phyloP scores from a whole-genome alignment of 768 basidiomycete genomes.

The Naematelia aurantialba region DNA sequence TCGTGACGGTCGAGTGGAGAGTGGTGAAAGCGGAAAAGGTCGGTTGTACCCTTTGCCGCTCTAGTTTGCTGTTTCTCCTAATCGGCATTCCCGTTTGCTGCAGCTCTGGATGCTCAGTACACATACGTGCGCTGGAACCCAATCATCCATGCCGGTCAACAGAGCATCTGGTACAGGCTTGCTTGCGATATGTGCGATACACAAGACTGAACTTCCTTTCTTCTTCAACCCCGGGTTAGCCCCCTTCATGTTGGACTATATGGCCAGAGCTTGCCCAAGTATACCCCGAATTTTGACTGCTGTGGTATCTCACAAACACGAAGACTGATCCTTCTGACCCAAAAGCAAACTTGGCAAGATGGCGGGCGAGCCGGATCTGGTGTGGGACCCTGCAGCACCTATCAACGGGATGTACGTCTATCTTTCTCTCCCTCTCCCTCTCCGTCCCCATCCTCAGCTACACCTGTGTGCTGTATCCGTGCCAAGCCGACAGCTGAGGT shows the following conservation, averaged over 20 bases:
- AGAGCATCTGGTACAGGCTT: too few relatives aligned
- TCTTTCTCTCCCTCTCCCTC: background rate
- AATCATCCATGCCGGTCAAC: too few relatives aligned
- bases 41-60: background rate
- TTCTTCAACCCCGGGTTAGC: background rate
- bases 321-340: background rate
- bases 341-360: background rate
- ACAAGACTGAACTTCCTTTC: background rate
- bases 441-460: background rate
- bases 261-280: too few relatives aligned
- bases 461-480: too few relatives aligned
- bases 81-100: too few relatives aligned
- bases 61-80: too few relatives aligned
- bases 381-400: background rate
- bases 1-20: background rate
- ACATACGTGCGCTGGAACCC: too few relatives aligned
- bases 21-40: too few relatives aligned
- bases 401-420: constrained; percentile 6
- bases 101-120: too few relatives aligned
- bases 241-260: background rate
- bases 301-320: too few relatives aligned
- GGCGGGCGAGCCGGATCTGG: background rate
- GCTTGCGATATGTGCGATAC: too few relatives aligned
- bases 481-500: background rate
- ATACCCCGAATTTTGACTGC: too few relatives aligned